These are phyloP conservation scores for Kodamaea kaohsiungensis DNA, from an alignment of 805 yeast genomes.

Conservation along the genomic window DNA sequence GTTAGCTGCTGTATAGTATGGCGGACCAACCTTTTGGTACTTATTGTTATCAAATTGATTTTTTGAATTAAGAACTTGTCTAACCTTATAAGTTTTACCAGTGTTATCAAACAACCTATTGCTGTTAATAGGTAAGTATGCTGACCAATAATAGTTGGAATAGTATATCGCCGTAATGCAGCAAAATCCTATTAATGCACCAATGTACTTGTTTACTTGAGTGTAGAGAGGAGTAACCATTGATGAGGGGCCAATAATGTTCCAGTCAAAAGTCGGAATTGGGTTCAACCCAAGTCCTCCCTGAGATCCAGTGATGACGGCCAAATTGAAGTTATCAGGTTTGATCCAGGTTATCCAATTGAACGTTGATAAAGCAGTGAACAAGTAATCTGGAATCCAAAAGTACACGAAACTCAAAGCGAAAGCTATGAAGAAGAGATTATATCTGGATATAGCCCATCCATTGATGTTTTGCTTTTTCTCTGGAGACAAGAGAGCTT, in stretches of 20 bases:
- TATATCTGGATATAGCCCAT: slow-evolving; percentile 30
- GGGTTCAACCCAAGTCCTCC: slow-evolving; percentile 34
- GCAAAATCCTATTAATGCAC: slow-evolving; percentile 24
- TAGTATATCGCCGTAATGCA: slow-evolving; percentile 29
- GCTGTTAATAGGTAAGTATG: slow-evolving; percentile 27
- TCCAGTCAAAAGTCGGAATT: slow-evolving; percentile 31
- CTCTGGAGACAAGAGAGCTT: slow-evolving; percentile 26
- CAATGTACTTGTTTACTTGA: slow-evolving; percentile 23
- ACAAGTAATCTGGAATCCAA: slow-evolving; percentile 32
- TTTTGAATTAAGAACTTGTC: slow-evolving; percentile 7
- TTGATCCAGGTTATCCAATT: slow-evolving; percentile 35
- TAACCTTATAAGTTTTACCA: slow-evolving; percentile 23
- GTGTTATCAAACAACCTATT: slow-evolving; percentile 25
- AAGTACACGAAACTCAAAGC: slow-evolving; percentile 24
- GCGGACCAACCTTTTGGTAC: slow-evolving; percentile 21
- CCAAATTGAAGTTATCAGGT: slow-evolving; percentile 25
- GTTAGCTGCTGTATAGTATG: slow-evolving; percentile 24
- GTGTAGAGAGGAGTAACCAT: slow-evolving; percentile 27
- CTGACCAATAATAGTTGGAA: slow-evolving; percentile 30
- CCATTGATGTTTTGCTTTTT: slow-evolving; percentile 31
- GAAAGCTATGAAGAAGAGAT: slow-evolving; percentile 18
- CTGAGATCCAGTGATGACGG: slow-evolving; percentile 25
- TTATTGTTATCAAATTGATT: slow-evolving; percentile 16
- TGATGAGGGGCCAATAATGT: slow-evolving; percentile 16
- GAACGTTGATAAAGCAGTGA: slow-evolving; percentile 26